These are phyloP conservation scores for Mycena capillaripes DNA, from an alignment of 768 basidiomycete genomes.

Conservation along the genomic window DNA sequence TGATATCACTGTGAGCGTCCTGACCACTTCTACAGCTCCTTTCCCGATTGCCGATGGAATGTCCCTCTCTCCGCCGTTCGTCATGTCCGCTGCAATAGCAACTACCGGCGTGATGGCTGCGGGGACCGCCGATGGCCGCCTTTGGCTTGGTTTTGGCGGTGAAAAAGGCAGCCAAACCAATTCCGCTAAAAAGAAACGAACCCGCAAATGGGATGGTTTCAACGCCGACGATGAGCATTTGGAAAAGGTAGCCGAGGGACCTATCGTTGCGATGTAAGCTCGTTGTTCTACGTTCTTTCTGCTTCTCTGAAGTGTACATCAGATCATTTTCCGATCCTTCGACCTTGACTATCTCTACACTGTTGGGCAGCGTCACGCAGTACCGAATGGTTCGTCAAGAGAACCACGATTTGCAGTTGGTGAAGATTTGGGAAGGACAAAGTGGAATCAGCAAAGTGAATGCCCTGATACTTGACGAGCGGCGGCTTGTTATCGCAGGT, in stretches of 20 bases:
- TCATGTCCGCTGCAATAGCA: conserved; percentile 74
- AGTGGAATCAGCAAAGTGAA: conserved; percentile 75
- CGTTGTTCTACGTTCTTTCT: not conserved
- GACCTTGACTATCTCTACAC: conserved; percentile 67
- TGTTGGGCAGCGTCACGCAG: conserved; percentile 70
- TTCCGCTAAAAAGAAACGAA: conserved; percentile 61
- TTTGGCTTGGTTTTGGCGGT: conserved; percentile 79
- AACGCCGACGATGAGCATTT: conserved; percentile 59
- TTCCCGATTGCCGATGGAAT: conserved; percentile 60
- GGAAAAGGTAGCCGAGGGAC: conserved; percentile 75
- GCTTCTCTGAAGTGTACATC: conserved; percentile 6
- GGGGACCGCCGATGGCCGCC: conserved; percentile 81
- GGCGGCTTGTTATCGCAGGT: conserved; percentile 72
- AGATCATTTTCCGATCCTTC: conserved; percentile 67
- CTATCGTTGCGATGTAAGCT: conserved; percentile 79
- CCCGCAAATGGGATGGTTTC: conserved; percentile 82
- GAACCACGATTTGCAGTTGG: conserved; percentile 54
- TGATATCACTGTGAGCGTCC: not conserved
- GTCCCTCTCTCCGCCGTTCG: conserved; percentile 81
- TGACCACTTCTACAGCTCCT: conserved; percentile 48
- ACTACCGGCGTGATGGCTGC: conserved; percentile 72
- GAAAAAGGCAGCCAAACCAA: conserved; percentile 57
- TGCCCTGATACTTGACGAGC: conserved; percentile 63
- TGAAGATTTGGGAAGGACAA: conserved; percentile 62
- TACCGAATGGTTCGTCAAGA: conserved; percentile 60